Conservation (phyloP, 352 stramenopile genomes). For the Aphanomyces invadans region DNA sequence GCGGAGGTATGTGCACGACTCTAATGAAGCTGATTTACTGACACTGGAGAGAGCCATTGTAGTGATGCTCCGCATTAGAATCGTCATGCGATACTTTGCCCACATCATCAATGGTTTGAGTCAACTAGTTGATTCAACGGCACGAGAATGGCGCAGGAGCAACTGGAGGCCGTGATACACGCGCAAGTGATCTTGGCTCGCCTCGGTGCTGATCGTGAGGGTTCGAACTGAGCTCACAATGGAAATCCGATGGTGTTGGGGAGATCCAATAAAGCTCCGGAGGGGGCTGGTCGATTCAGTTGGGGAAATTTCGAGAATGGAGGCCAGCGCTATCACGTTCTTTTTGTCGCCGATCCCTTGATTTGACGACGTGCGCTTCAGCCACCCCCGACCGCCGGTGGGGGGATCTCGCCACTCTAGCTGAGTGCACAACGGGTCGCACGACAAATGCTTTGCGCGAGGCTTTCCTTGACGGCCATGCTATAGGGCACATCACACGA, state of each 20-base stretch:
- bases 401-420: neutral
- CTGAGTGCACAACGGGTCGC: conserved; percentile 4
- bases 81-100: too few species aligned
- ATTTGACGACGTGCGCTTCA: neutral
- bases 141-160: neutral
- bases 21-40: neutral
- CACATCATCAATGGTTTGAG: neutral
- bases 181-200: neutral
- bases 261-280: neutral
- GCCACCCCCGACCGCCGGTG: neutral
- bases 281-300: neutral
- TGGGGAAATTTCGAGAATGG: neutral
- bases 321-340: neutral
- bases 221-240: conserved; percentile 14
- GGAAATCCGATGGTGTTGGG: neutral
- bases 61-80: too few species aligned
- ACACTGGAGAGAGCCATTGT: too few species aligned
- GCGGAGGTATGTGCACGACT: too few species aligned
- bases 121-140: too few species aligned
- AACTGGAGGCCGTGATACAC: conserved; percentile 13
- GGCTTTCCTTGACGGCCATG: conserved; percentile 10
- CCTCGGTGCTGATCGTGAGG: conserved; percentile 15
- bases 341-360: neutral
- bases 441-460: neutral
- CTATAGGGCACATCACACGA: neutral